Conservation (phyloP, 306 rosid species). For the Sicyos baderoa region DNA sequence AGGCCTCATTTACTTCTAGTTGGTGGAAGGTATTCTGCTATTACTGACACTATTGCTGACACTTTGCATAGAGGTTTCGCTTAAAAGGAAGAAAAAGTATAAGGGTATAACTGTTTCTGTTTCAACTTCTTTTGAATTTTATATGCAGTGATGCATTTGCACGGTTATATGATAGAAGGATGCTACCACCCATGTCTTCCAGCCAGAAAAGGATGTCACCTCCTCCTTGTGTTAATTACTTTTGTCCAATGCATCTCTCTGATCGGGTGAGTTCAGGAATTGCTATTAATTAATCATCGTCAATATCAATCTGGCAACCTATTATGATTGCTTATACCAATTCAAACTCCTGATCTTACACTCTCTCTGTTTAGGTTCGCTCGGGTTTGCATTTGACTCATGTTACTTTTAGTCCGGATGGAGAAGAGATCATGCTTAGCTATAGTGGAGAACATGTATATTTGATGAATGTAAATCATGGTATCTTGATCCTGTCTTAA, state of each 20-base stretch:
- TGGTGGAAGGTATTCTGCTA: constrained; percentile 81
- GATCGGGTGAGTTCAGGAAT: constrained; percentile 57
- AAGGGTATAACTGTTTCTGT: neutral
- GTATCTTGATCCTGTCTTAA: constrained; percentile 27
- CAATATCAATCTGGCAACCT: neutral
- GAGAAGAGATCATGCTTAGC: constrained; percentile 92
- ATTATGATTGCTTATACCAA: neutral
- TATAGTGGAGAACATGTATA: constrained; percentile 96
- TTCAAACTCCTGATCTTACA: neutral
- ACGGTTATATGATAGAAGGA: constrained; percentile 94
- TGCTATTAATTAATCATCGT: constrained; percentile 5
- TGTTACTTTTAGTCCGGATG: constrained; percentile 87
- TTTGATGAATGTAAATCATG: constrained; percentile 72
- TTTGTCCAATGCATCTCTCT: constrained; percentile 97
- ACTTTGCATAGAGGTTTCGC: neutral
- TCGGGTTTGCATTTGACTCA: constrained; percentile 82
- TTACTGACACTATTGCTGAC: neutral
- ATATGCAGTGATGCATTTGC: constrained; percentile 88
- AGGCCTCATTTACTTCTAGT: constrained; percentile 90
- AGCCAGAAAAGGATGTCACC: constrained; percentile 64
- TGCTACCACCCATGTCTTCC: constrained; percentile 74
- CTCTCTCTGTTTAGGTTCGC: constrained; percentile 45
- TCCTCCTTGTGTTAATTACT: constrained; percentile 89
- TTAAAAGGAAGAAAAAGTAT: neutral
- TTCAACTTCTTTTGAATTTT: constrained; percentile 20